Percentiles rank a stretch among this genome's conserved stretches.
These are phyloP conservation scores for Quercus dentata DNA, from an alignment of 306 rosid genomes.

Conservation along the genomic window DNA sequence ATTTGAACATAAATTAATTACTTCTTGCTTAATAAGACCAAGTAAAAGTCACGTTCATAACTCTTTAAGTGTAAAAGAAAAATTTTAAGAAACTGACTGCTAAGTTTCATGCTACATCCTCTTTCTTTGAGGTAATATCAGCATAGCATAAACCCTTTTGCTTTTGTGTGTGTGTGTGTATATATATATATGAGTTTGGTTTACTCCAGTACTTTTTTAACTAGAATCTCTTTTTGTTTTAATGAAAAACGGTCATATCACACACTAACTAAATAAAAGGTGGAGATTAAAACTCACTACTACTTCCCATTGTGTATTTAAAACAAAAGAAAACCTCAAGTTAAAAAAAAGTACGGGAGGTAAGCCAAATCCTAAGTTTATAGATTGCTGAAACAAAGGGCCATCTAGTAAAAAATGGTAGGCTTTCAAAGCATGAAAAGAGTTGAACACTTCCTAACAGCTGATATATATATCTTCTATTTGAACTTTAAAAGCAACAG, in stretches of 20 bases:
- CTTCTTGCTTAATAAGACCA: neutral
- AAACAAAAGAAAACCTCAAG: accelerated
- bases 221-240: accelerated
- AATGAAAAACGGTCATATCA: too few relatives aligned
- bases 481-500: too few relatives aligned
- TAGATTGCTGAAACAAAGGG: neutral
- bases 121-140: neutral
- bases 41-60: neutral
- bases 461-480: too few relatives aligned
- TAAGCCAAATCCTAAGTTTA: neutral
- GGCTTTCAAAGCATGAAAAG: too few relatives aligned
- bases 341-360: too few relatives aligned
- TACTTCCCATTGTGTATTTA: too few relatives aligned
- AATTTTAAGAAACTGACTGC: neutral
- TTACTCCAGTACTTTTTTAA: too few relatives aligned
- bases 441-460: too few relatives aligned
- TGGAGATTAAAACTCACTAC: accelerated
- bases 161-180: too few relatives aligned
- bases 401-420: neutral
- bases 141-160: neutral
- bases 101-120: neutral
- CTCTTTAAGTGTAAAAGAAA: neutral
- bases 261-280: too few relatives aligned
- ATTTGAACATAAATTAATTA: neutral
- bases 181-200: too few relatives aligned